These are phyloP conservation scores for Tinospora cordifolia DNA, from an alignment of 164 flowering plant species.

Conservation along the genomic window DNA sequence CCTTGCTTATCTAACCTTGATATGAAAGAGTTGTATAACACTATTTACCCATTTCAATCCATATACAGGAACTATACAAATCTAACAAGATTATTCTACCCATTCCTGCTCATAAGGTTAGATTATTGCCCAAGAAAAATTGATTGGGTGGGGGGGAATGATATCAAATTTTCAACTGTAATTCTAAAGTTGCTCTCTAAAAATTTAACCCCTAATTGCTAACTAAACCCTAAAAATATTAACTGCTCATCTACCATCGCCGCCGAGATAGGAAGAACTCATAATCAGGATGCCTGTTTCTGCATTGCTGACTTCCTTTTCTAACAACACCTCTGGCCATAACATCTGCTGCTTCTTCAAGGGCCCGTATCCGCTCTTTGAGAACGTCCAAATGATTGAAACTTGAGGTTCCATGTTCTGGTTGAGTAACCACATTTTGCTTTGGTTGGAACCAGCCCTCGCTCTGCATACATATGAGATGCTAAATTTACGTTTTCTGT, in stretches of 20 bases:
- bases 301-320: slow-evolving; percentile 27
- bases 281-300: slow-evolving; percentile 53
- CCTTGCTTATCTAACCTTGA: not conserved
- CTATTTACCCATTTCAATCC: not conserved
- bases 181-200: slow-evolving; percentile 2
- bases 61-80: slow-evolving; percentile 19
- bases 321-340: slow-evolving; percentile 51
- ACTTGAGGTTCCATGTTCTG: slow-evolving; percentile 6
- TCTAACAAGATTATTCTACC: not conserved
- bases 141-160: not conserved
- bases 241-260: slow-evolving; percentile 9
- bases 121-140: not conserved
- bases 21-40: not conserved
- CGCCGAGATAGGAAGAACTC: slow-evolving; percentile 62
- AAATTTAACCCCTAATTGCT: not conserved
- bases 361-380: slow-evolving; percentile 43
- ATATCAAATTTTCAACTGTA: not conserved
- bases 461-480: slow-evolving; percentile 26
- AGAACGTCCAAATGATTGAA: slow-evolving; percentile 27
- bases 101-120: slow-evolving; percentile 6
- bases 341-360: slow-evolving; percentile 45
- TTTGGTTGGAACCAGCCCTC: slow-evolving; percentile 62
- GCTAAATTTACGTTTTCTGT: not conserved
- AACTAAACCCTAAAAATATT: slow-evolving; percentile 6
- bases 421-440: slow-evolving; percentile 10